Conservation (phyloP, 2,329 filamentous ascomycete species). For the Colletotrichum zoysiae region DNA sequence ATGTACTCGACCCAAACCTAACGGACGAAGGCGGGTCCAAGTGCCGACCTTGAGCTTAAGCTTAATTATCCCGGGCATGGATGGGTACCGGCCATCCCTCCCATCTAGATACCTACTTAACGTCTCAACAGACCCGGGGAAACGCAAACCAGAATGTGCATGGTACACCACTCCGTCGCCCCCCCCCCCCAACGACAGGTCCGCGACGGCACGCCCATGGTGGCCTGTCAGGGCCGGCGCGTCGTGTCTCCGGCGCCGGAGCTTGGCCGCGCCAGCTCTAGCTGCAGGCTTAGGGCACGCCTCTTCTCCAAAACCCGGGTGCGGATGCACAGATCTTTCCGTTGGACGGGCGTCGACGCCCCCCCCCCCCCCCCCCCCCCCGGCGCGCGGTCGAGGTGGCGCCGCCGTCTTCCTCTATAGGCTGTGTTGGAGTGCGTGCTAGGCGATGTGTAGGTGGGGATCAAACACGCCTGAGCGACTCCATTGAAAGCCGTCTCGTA, state of each 20-base stretch:
- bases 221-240: not conserved
- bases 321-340: not conserved
- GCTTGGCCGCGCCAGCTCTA: not conserved
- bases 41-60: not conserved
- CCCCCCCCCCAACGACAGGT: not conserved
- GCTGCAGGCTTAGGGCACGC: not conserved
- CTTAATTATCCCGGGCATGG: not conserved
- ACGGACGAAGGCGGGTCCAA: too few species aligned
- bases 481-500: not conserved
- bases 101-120: too few species aligned
- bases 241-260: not conserved
- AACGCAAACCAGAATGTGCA: not conserved
- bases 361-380: too few species aligned
- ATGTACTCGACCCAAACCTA: not conserved
- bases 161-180: not conserved
- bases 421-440: not conserved
- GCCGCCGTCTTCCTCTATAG: not conserved
- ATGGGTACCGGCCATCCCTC: not conserved
- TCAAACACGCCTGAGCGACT: not conserved
- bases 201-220: not conserved
- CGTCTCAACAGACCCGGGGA: not conserved
- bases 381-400: not conserved
- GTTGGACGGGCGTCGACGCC: not conserved
- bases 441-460: not conserved
- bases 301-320: not conserved